A percentile compares a stretch with the other conserved stretches of the same genome.
These are phyloP conservation scores for Jaapia argillacea DNA, from an alignment of 768 basidiomycete genomes.

Conservation along the genomic window DNA sequence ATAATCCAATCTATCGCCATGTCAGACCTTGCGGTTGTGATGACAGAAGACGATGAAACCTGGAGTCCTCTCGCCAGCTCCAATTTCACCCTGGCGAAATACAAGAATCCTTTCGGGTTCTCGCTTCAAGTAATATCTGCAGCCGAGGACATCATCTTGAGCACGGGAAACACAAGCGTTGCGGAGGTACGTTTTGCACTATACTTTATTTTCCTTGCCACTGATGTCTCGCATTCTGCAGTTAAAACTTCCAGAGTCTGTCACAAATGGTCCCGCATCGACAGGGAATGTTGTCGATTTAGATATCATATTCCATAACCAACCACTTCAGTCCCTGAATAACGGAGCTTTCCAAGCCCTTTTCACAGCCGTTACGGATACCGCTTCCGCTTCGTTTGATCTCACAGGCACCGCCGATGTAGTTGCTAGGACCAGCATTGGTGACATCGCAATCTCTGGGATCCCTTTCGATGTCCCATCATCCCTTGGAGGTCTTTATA, in stretches of 20 bases:
- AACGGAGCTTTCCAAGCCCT: slow-evolving; percentile 42
- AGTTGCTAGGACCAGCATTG: slow-evolving; percentile 49
- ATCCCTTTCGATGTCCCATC: slow-evolving; percentile 57
- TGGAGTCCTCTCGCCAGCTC: slow-evolving; percentile 56
- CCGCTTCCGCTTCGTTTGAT: slow-evolving; percentile 29
- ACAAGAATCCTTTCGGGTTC: slow-evolving; percentile 73
- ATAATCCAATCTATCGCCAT: slow-evolving; percentile 57
- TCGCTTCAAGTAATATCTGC: slow-evolving; percentile 52
- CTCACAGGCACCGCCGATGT: slow-evolving; percentile 51
- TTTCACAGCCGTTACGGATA: slow-evolving; percentile 51
- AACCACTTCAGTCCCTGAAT: slow-evolving; percentile 46
- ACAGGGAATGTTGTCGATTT: slow-evolving; percentile 60
- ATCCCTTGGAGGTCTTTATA: slow-evolving; percentile 34
- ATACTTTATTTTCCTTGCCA: not conserved
- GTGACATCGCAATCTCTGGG: slow-evolving; percentile 53
- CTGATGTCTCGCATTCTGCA: slow-evolving; percentile 13
- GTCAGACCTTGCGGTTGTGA: slow-evolving; percentile 42
- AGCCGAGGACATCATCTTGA: slow-evolving; percentile 43
- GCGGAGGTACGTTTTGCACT: slow-evolving; percentile 44
- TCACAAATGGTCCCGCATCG: slow-evolving; percentile 50
- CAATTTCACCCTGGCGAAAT: slow-evolving; percentile 40
- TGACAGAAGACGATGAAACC: slow-evolving; percentile 40
- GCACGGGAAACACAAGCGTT: slow-evolving; percentile 34
- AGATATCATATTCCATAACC: slow-evolving; percentile 43
- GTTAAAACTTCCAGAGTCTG: slow-evolving; percentile 39